These are phyloP conservation scores for Serendipita sp. DNA, from an alignment of 1,284 basidiomycete genomes.

Conservation along the genomic window DNA sequence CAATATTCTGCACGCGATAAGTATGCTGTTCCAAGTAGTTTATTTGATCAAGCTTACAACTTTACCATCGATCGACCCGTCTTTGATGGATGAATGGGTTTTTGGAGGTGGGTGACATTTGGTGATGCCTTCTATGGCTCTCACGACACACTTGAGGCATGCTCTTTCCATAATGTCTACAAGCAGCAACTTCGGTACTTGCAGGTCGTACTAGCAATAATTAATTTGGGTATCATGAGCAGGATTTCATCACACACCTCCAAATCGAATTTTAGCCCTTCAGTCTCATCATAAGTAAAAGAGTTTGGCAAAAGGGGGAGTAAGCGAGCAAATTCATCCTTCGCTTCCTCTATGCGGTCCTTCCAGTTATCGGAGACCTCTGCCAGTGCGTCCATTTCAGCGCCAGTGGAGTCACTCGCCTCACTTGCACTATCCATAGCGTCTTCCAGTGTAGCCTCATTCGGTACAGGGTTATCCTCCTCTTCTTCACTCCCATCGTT, in stretches of 20 bases:
- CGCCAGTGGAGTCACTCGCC: slow-evolving; percentile 15
- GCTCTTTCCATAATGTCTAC: slow-evolving; percentile 82
- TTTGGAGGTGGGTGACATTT: slow-evolving; percentile 33
- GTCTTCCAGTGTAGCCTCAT: slow-evolving; percentile 57
- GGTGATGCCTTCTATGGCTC: slow-evolving; percentile 75
- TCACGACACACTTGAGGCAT: slow-evolving; percentile 70
- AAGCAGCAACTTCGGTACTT: slow-evolving; percentile 79
- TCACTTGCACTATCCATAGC: slow-evolving; percentile 34
- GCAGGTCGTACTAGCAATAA: slow-evolving; percentile 39
- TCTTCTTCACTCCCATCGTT: slow-evolving; percentile 29
- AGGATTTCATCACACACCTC: slow-evolving; percentile 39
- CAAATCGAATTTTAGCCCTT: slow-evolving; percentile 65
- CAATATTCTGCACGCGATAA: neutral
- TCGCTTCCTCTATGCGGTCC: slow-evolving; percentile 31
- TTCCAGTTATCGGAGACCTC: slow-evolving; percentile 26
- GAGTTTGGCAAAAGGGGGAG: slow-evolving; percentile 33
- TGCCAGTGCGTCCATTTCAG: slow-evolving; percentile 24
- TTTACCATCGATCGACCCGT: neutral
- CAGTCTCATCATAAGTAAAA: slow-evolving; percentile 57
- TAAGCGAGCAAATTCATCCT: slow-evolving; percentile 18
- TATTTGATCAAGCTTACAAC: neutral
- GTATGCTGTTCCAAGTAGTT: no score
- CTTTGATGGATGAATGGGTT: neutral
- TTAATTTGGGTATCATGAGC: neutral
- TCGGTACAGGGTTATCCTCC: slow-evolving; percentile 24